These are phyloP conservation scores for Lactuca saligna DNA, from an alignment of 129 eudicot species.

Conservation along the genomic window DNA sequence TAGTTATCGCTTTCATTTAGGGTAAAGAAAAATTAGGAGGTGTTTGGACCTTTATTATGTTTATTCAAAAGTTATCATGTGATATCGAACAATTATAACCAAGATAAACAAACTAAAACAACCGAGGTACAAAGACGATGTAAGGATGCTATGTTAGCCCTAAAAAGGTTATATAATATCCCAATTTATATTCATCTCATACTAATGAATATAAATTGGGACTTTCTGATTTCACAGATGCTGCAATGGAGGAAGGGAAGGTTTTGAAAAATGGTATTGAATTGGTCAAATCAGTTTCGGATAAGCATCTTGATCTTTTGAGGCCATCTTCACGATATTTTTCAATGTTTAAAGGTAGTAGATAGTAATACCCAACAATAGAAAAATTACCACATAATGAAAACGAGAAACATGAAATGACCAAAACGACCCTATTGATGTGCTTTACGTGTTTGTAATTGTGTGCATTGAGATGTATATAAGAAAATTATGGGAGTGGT, in stretches of 20 bases:
- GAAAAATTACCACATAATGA: no score
- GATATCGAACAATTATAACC: not conserved
- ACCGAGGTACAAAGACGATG: not conserved
- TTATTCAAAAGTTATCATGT: not conserved
- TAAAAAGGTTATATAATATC: not conserved
- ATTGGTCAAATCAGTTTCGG: constrained; percentile 74
- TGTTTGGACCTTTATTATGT: no score
- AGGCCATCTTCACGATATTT: constrained; percentile 82
- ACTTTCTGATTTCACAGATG: constrained; percentile 68
- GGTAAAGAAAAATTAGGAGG: no score
- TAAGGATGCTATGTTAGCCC: not conserved
- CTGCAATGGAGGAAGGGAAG: constrained; percentile 68
- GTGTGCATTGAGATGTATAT: not conserved
- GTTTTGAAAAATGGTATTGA: constrained; percentile 61
- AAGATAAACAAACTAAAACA: not conserved
- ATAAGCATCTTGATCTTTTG: constrained; percentile 91
- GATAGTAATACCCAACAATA: no score
- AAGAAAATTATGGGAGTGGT: constrained; percentile 33
- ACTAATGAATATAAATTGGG: constrained; percentile 38
- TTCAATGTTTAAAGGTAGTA: constrained; percentile 75
- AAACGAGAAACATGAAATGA: not conserved
- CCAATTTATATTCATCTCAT: not conserved
- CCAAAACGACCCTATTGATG: not conserved
- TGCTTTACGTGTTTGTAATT: not conserved
- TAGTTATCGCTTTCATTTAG: not conserved